Conservation (phyloP, 176 grass and related monocot genomes). For the Zoysia japonica region DNA sequence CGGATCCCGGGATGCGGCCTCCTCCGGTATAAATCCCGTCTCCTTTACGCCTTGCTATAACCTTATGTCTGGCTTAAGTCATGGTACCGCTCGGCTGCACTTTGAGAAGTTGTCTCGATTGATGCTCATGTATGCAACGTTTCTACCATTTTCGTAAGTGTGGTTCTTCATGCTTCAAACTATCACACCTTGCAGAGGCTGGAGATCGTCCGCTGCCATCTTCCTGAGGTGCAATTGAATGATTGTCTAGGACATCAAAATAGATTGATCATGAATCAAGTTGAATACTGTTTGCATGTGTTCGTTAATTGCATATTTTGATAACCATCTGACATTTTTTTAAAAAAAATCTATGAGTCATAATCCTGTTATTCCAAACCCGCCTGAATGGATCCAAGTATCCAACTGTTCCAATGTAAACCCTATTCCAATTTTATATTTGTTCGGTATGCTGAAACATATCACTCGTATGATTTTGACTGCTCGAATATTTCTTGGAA, state of each 20-base stretch:
- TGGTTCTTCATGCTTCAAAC: not conserved
- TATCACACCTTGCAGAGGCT: not conserved
- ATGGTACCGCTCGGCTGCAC: not conserved
- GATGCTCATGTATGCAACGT: not conserved
- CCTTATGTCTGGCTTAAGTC: not conserved
- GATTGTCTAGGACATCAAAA: not conserved
- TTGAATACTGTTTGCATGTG: not conserved
- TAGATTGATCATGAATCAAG: not conserved
- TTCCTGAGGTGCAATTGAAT: not conserved
- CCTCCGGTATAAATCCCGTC: constrained; percentile 40
- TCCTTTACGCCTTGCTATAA: not conserved
- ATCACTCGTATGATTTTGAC: not conserved
- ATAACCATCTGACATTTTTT: not conserved
- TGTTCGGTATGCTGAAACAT: not conserved
- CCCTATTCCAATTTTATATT: not conserved
- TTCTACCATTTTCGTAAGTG: not conserved
- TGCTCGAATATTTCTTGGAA: not conserved
- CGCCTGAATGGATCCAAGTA: not conserved
- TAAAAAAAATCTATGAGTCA: not conserved
- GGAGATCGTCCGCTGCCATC: not conserved
- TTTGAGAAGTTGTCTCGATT: not conserved
- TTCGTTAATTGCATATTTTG: not conserved
- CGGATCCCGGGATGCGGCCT: constrained; percentile 6
- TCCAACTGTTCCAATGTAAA: not conserved
- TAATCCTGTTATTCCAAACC: not conserved